Conservation (phyloP, 768 basidiomycete genomes). For the Boletus reticulatus region DNA sequence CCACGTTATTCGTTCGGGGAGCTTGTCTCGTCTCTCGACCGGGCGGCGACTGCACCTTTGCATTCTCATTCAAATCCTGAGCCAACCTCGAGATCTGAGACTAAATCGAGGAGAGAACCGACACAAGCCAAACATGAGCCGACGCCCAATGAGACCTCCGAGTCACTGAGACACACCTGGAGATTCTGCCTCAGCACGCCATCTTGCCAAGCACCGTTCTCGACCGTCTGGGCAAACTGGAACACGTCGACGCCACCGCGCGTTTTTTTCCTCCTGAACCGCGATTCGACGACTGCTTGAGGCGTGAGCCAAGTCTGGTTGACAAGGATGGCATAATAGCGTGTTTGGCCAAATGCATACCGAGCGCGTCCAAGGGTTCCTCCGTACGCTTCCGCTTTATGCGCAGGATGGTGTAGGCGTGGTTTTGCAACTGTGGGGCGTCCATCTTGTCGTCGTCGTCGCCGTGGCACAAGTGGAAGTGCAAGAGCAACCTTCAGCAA, state of each 20-base stretch:
- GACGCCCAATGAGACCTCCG: neutral
- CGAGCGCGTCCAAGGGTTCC: slow-evolving; percentile 78
- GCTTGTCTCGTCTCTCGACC: slow-evolving; percentile 10
- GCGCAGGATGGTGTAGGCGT: slow-evolving; percentile 68
- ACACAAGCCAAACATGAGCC: neutral
- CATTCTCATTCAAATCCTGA: slow-evolving; percentile 33
- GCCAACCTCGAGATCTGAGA: slow-evolving; percentile 57
- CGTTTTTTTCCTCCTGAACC: slow-evolving; percentile 59
- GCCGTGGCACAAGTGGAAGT: neutral
- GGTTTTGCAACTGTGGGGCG: slow-evolving; percentile 25
- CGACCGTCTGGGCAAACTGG: slow-evolving; percentile 80
- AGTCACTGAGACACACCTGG: slow-evolving; percentile 44
- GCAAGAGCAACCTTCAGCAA: neutral
- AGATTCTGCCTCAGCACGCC: slow-evolving; percentile 53
- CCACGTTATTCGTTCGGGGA: slow-evolving; percentile 36
- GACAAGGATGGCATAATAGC: slow-evolving; percentile 7
- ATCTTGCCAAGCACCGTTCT: slow-evolving; percentile 66
- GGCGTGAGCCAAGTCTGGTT: slow-evolving; percentile 12
- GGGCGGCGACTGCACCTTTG: slow-evolving; percentile 14
- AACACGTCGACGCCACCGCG: slow-evolving; percentile 59
- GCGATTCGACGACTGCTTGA: slow-evolving; percentile 59
- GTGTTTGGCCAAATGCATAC: slow-evolving; percentile 39
- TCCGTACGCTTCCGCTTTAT: slow-evolving; percentile 84
- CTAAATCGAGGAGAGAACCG: slow-evolving; percentile 28
- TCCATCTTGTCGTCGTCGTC: slow-evolving; percentile 12